Percentiles rank a stretch among this genome's conserved stretches.
phyloP scores from a whole-genome alignment of 2,329 filamentous ascomycete genomes.

The Colletotrichum sp. region DNA sequence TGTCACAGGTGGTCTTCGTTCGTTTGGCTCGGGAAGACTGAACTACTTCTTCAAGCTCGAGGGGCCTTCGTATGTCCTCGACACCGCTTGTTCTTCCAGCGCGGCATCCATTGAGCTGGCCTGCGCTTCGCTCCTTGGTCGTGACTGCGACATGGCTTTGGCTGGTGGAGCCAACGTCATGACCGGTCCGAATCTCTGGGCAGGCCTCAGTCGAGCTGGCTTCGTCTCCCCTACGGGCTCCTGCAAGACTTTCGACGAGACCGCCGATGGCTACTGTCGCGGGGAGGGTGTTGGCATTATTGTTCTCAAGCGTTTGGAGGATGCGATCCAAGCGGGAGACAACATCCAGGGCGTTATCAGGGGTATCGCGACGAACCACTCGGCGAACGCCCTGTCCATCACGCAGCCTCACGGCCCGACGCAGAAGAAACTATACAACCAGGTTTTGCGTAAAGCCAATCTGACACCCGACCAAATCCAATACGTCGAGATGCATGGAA shows the following conservation, averaged over 20 bases:
- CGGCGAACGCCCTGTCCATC: not conserved
- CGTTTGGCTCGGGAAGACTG: constrained; percentile 36
- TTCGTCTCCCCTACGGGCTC: constrained; percentile 19
- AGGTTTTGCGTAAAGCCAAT: not conserved
- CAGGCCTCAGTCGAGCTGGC: not conserved
- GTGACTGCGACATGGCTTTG: constrained; percentile 68
- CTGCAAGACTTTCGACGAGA: constrained; percentile 33
- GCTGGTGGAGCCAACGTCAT: constrained; percentile 69
- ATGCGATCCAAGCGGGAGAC: constrained; percentile 45
- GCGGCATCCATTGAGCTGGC: constrained; percentile 18
- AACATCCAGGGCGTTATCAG: constrained; percentile 34
- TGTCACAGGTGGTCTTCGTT: constrained; percentile 32
- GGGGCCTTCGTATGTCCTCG: constrained; percentile 26
- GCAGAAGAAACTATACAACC: constrained; percentile 25
- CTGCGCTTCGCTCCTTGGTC: constrained; percentile 65
- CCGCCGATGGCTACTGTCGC: constrained; percentile 46
- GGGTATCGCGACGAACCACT: constrained; percentile 2
- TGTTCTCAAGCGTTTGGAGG: constrained; percentile 43
- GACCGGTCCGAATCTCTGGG: constrained; percentile 53
- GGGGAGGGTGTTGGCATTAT: constrained; percentile 45
- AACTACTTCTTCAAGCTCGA: constrained; percentile 31
- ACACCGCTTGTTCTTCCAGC: constrained; percentile 28
- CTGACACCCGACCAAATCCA: constrained; percentile 51
- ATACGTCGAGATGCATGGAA: constrained; percentile 8
- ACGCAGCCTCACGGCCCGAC: constrained; percentile 26